Percentiles rank a stretch among this genome's conserved stretches.
Evolutionary conservation across 1,139 yeast genomes (phyloP).

Genomic region (Candida mesenterica): DNA sequence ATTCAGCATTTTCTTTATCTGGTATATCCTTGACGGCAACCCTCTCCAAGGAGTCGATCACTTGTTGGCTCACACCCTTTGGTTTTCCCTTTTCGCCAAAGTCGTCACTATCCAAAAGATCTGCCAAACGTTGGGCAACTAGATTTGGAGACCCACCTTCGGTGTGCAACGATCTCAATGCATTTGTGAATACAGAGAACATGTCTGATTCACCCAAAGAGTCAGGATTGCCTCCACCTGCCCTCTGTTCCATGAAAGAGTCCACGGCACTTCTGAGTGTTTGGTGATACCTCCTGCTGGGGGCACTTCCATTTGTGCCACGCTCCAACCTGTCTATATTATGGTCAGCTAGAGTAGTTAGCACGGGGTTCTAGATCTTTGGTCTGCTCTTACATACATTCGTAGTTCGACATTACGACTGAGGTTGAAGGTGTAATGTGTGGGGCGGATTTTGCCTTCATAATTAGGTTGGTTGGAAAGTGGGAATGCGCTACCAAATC

Average conservation of each 20-base stretch:
- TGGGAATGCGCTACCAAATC: constrained; percentile 7
- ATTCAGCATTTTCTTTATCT: constrained; percentile 54
- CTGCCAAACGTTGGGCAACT: constrained; percentile 23
- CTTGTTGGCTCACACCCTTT: constrained; percentile 66
- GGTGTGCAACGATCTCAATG: constrained; percentile 30
- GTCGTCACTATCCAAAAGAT: constrained; percentile 17
- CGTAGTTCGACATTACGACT: constrained; percentile 26
- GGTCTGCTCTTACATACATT: constrained; percentile 34
- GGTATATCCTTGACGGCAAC: constrained; percentile 51
- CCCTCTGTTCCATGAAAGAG: constrained; percentile 25
- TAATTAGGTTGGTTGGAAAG: too few species aligned
- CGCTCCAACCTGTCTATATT: constrained; percentile 21
- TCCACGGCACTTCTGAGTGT: constrained; percentile 38
- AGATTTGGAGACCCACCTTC: constrained; percentile 36
- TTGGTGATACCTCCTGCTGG: constrained; percentile 29
- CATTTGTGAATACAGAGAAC: constrained; percentile 17
- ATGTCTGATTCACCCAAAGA: constrained; percentile 14
- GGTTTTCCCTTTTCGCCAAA: constrained; percentile 10
- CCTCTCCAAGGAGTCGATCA: constrained; percentile 73
- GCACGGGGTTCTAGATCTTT: background rate
- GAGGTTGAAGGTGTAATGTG: background rate
- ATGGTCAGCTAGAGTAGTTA: constrained; percentile 34
- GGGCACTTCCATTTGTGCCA: constrained; percentile 9
- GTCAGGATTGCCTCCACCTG: constrained; percentile 7
- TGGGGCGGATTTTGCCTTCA: constrained; percentile 5